Percentiles rank a stretch among this genome's conserved stretches.
Evolutionary conservation across 1,284 basidiomycete species (phyloP).

Genomic region (Trametes sp.): DNA sequence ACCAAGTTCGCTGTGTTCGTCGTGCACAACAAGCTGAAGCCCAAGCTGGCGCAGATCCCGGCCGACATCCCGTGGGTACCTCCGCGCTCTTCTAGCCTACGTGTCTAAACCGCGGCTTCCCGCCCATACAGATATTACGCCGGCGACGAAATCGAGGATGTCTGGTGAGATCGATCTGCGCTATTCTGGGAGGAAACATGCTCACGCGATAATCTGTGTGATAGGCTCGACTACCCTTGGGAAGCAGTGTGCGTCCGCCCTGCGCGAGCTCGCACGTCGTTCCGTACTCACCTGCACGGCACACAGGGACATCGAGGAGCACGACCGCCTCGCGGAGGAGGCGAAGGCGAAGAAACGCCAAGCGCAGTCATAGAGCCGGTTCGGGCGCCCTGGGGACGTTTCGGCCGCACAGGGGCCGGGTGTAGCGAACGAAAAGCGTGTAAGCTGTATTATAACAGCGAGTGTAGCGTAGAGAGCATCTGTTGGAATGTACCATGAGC

Average conservation of each 20-base stretch:
- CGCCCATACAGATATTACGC: slow-evolving; percentile 64
- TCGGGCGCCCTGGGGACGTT: neutral
- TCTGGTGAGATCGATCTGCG: slow-evolving; percentile 43
- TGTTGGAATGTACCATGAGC: neutral
- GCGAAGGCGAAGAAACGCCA: slow-evolving; percentile 28
- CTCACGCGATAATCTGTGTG: slow-evolving; percentile 21
- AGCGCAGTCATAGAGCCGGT: slow-evolving; percentile 6
- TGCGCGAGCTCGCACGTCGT: slow-evolving; percentile 25
- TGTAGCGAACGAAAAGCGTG: slow-evolving; percentile 6
- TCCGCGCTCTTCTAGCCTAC: neutral
- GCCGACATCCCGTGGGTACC: slow-evolving; percentile 64
- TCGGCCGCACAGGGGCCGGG: neutral
- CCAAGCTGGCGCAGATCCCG: slow-evolving; percentile 81
- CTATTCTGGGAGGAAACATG: neutral
- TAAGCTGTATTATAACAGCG: slow-evolving; percentile 18
- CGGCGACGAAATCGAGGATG: slow-evolving; percentile 70
- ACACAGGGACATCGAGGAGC: slow-evolving; percentile 78
- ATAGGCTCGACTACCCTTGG: slow-evolving; percentile 88
- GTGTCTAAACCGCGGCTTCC: slow-evolving; percentile 4
- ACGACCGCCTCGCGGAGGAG: slow-evolving; percentile 64
- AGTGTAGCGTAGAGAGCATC: neutral
- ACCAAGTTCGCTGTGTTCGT: slow-evolving; percentile 93
- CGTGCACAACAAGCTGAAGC: slow-evolving; percentile 94
- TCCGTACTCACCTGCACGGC: slow-evolving; percentile 18
- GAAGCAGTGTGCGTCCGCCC: slow-evolving; percentile 66